Evolutionary conservation across 1,139 yeast species (phyloP).

Genomic region (Suhomyces yuchorum): DNA sequence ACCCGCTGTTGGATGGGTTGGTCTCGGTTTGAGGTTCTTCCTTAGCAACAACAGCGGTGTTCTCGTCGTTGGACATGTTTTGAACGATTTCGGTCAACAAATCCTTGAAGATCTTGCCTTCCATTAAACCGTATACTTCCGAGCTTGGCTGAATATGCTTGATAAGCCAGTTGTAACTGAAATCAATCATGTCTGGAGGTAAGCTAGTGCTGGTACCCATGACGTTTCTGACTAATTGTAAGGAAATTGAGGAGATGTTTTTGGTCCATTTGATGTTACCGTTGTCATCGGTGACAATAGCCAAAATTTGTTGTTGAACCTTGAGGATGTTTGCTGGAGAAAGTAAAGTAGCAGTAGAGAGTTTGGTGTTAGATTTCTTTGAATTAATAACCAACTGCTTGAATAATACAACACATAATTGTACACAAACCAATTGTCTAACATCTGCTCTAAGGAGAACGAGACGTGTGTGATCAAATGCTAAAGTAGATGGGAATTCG

Average conservation of each 20-base stretch:
- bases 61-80: conserved; percentile 12
- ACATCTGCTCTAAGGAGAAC: conserved; percentile 81
- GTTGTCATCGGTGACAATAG: conserved; percentile 81
- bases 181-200: conserved; percentile 53
- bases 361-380: conserved; percentile 24
- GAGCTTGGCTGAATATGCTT: conserved; percentile 85
- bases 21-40: conserved; percentile 5
- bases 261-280: conserved; percentile 92
- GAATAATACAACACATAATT: conserved; percentile 71
- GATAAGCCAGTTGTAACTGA: conserved; percentile 77
- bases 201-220: conserved; percentile 23
- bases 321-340: conserved; percentile 33
- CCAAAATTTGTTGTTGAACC: conserved; percentile 62
- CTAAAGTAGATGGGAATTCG: conserved; percentile 81
- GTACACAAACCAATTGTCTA: conserved; percentile 79
- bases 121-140: conserved; percentile 78
- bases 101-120: conserved; percentile 61
- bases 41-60: background rate
- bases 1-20: conserved; percentile 7
- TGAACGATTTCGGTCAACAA: conserved; percentile 38
- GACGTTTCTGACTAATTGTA: conserved; percentile 63
- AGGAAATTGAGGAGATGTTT: conserved; percentile 70
- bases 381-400: conserved; percentile 61
- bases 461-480: conserved; percentile 85
- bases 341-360: conserved; percentile 23